A percentile compares a stretch with the other conserved stretches of the same genome.
These are phyloP conservation scores for Fusarium transvaalense DNA, from an alignment of 2,329 filamentous ascomycete genomes.

Conservation along the genomic window DNA sequence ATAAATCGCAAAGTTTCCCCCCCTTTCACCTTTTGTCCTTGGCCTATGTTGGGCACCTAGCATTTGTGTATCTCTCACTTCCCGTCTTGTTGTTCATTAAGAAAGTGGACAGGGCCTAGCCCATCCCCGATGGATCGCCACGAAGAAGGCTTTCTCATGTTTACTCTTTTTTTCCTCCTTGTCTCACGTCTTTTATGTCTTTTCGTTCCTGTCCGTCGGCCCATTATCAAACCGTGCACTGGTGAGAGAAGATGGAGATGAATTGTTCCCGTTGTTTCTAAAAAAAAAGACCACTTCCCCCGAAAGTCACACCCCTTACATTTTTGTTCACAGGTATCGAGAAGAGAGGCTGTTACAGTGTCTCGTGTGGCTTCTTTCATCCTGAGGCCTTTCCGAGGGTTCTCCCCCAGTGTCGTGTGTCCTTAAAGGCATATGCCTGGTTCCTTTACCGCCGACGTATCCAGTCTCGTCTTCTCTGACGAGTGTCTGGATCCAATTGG, in stretches of 20 bases:
- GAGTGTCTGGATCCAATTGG: neutral
- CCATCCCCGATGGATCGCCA: constrained; percentile 46
- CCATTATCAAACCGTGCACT: constrained; percentile 27
- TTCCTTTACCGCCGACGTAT: neutral
- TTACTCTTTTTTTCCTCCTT: constrained; percentile 29
- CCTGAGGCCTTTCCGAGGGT: constrained; percentile 9
- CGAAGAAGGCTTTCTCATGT: constrained; percentile 50
- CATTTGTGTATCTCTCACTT: constrained; percentile 42
- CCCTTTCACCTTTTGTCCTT: constrained; percentile 35
- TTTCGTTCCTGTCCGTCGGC: constrained; percentile 40
- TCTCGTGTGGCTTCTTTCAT: neutral
- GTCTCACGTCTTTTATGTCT: constrained; percentile 41
- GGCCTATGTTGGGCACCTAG: constrained; percentile 30
- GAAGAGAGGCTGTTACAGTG: constrained; percentile 12
- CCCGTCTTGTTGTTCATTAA: constrained; percentile 38
- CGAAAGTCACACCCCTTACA: constrained; percentile 26
- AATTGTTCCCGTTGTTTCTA: constrained; percentile 27
- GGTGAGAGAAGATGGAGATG: constrained; percentile 35
- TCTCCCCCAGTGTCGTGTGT: constrained; percentile 13
- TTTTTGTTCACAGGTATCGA: constrained; percentile 32
- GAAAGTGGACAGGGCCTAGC: constrained; percentile 32
- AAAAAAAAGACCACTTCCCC: constrained; percentile 17
- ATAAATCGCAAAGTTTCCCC: constrained; percentile 49
- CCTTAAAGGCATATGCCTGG: constrained; percentile 5
- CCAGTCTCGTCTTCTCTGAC: neutral